phyloP scores from a whole-genome alignment of 176 grass and related monocot genomes.

The Cymbopogon citratus region DNA sequence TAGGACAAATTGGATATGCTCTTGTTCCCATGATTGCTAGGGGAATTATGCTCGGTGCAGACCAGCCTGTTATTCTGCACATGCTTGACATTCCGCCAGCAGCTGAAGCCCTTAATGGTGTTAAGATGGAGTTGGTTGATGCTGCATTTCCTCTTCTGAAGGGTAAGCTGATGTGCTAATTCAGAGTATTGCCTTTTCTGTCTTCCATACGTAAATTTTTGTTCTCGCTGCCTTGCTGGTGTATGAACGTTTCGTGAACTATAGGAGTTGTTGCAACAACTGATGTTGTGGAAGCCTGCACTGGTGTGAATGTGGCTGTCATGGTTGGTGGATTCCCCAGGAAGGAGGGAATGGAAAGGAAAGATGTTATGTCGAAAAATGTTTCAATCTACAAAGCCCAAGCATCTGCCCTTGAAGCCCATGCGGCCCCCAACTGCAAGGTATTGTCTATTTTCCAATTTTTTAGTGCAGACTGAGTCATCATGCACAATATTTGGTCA shows the following conservation, averaged over 20 bases:
- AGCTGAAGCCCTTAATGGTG: slow-evolving; percentile 81
- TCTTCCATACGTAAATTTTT: not conserved
- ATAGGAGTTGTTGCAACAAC: slow-evolving; percentile 94
- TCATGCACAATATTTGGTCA: not conserved
- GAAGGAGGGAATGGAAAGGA: slow-evolving; percentile 99
- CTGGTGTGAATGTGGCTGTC: slow-evolving; percentile 87
- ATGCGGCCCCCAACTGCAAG: slow-evolving; percentile 93
- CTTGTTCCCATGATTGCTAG: slow-evolving; percentile 98
- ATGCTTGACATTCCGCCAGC: slow-evolving; percentile 93
- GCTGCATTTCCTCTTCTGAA: slow-evolving; percentile 95
- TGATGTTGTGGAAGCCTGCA: slow-evolving; percentile 88
- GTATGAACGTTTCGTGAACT: slow-evolving; percentile 27
- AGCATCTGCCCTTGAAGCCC: slow-evolving; percentile 82
- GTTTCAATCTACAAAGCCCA: slow-evolving; percentile 98
- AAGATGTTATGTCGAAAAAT: slow-evolving; percentile 98
- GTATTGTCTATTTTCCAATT: slow-evolving; percentile 14
- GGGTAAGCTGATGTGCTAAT: slow-evolving; percentile 32
- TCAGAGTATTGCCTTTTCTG: not conserved
- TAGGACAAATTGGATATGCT: slow-evolving; percentile 98
- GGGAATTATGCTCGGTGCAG: slow-evolving; percentile 78
- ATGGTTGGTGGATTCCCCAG: slow-evolving; percentile 99
- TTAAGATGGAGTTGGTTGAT: slow-evolving; percentile 98
- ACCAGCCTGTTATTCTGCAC: slow-evolving; percentile 98
- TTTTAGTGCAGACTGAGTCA: not conserved
- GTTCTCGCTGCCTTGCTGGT: not conserved